Percentiles rank a stretch among this genome's conserved stretches.
Evolutionary conservation across 768 basidiomycete genomes (phyloP).

Genomic region (Lactarius pseudohatsudake): DNA sequence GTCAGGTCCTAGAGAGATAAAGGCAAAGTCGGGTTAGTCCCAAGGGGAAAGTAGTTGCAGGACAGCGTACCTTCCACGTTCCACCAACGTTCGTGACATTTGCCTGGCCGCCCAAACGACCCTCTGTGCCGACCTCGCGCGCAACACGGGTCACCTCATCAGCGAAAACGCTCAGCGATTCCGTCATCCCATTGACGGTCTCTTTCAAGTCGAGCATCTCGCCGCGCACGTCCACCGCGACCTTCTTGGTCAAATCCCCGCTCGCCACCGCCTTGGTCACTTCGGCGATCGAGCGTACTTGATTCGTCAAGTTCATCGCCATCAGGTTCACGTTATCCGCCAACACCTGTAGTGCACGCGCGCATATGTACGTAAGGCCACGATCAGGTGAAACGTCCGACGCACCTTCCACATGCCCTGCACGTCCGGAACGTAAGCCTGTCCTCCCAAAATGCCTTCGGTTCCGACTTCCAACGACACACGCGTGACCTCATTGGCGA

Average conservation of each 20-base stretch:
- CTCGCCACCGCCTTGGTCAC: slow-evolving; percentile 95
- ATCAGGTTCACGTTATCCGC: slow-evolving; percentile 86
- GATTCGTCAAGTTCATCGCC: slow-evolving; percentile 89
- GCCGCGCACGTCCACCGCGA: slow-evolving; percentile 87
- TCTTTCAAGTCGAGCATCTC: slow-evolving; percentile 89
- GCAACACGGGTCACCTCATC: slow-evolving; percentile 87
- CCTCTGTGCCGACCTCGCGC: slow-evolving; percentile 96
- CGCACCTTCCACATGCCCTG: slow-evolving; percentile 92
- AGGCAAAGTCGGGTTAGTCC: slow-evolving; percentile 5
- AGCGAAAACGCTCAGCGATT: slow-evolving; percentile 79
- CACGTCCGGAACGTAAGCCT: slow-evolving; percentile 88
- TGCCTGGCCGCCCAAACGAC: slow-evolving; percentile 91
- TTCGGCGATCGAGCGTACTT: slow-evolving; percentile 88
- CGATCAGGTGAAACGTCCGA: background rate
- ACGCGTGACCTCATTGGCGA: slow-evolving; percentile 83
- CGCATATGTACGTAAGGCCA: background rate
- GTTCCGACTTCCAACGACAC: slow-evolving; percentile 92
- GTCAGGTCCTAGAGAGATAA: slow-evolving; percentile 64
- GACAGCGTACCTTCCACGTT: slow-evolving; percentile 73
- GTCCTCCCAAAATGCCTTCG: slow-evolving; percentile 91
- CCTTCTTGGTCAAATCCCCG: slow-evolving; percentile 92
- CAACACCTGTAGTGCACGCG: slow-evolving; percentile 40
- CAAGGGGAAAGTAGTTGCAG: background rate
- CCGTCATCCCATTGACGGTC: slow-evolving; percentile 96
- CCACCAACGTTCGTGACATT: slow-evolving; percentile 92